Evolutionary conservation across 768 basidiomycete genomes (phyloP), one percentile per base, ranked within the genome.

Genomic region (Tubosaeta brunneosetosa): DNA sequence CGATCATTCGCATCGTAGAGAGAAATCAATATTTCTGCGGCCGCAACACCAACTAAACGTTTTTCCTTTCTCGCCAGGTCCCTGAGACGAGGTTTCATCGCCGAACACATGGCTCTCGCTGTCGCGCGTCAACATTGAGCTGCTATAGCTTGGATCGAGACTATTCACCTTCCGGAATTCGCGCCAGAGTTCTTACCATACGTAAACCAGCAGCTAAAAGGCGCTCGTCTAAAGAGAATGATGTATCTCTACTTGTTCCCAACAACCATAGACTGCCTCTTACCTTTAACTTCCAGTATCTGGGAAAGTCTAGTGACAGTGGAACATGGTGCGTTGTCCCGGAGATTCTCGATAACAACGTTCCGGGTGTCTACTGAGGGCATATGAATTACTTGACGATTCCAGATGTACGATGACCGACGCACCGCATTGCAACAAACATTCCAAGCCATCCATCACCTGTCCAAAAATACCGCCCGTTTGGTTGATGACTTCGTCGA

Each of bases 401-500:
- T 2, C 7, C 0, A 46, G 9, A 47, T 44, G 26, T 19, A 29
- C 3, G 10, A 41, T 19, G 8, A 38, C 1, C 9, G 26, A 52
- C 60, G 37, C 6, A 64, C 63, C 49, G 7, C 55, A 60, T 13
- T 53, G 36, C 49, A 59, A 16, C 7, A 65, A 25, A 19, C 55
- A 62, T 12, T 32, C 46, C 38, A 64, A 22, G 26, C 61, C 55
- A 3, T 65, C 51, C 58, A 64, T 65, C 19, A 50, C 61, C 32
- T 51, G 60, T 27, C 40, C 50, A 29, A 65, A 65, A 27, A 50
- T 54, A 3, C 26, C 37, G 12, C n/a, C 50, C 0, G 37, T 41
- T 36, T 52, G 33, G 1, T 6, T 10, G 13, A 62, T 16, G 12
- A 55, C 53, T 17, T 0, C 6, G 40, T 64, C 63, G 3, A 64